Evolutionary conservation across 2,329 filamentous ascomycete species (phyloP).

Genomic region (Venturia asperata): DNA sequence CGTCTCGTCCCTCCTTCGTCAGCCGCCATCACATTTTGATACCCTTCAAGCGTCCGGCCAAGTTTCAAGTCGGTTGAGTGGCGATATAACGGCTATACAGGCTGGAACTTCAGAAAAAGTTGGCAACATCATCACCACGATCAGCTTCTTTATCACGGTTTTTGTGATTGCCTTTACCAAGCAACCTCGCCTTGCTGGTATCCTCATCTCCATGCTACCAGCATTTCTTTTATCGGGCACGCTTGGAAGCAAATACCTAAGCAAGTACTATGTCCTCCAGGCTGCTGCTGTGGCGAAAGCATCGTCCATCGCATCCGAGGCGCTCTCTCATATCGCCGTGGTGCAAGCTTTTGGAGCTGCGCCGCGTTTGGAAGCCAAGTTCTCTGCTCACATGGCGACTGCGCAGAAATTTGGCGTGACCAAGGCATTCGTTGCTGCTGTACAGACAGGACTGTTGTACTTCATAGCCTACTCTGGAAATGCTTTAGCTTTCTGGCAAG

Average conservation of each 20-base stretch:
- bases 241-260: slow-evolving; percentile 48
- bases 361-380: slow-evolving; percentile 52
- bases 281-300: slow-evolving; percentile 50
- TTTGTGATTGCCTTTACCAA: slow-evolving; percentile 63
- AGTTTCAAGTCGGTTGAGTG: slow-evolving; percentile 26
- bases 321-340: slow-evolving; percentile 52
- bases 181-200: slow-evolving; percentile 54
- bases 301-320: slow-evolving; percentile 56
- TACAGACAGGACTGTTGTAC: slow-evolving; percentile 56
- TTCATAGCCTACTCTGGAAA: slow-evolving; percentile 63
- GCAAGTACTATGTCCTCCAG: slow-evolving; percentile 46
- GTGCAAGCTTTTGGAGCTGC: slow-evolving; percentile 59
- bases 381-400: slow-evolving; percentile 45
- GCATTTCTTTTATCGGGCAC: slow-evolving; percentile 55
- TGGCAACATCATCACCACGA: slow-evolving; percentile 54
- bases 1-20: slow-evolving; percentile 50
- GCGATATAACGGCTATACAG: slow-evolving; percentile 45
- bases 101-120: slow-evolving; percentile 65
- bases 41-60: slow-evolving; percentile 32
- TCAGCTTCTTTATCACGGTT: slow-evolving; percentile 60
- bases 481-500: slow-evolving; percentile 62
- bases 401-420: slow-evolving; percentile 49
- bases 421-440: slow-evolving; percentile 50
- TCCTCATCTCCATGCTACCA: slow-evolving; percentile 56
- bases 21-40: slow-evolving; percentile 60